These are phyloP conservation scores for Apocynum venetum DNA, from an alignment of 257 asterid genomes.

Conservation along the genomic window DNA sequence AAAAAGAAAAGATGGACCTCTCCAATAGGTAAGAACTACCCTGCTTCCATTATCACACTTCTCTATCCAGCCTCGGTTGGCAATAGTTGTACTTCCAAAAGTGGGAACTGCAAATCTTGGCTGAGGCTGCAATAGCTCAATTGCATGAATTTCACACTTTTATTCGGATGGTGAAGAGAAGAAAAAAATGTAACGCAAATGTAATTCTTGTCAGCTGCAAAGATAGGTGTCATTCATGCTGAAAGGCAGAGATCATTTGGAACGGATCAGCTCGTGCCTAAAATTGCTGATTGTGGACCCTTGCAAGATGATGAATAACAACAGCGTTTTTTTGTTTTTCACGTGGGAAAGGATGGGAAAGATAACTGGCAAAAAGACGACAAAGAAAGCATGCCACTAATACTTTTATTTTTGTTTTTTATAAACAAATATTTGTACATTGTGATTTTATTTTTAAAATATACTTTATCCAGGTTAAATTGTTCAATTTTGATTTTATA, in stretches of 20 bases:
- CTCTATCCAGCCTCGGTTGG: not conserved
- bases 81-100: not conserved
- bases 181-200: not conserved
- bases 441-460: no score
- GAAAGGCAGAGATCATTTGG: not conserved
- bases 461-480: no score
- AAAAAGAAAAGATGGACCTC: not conserved
- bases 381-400: no score
- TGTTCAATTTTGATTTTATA: no score
- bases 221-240: not conserved
- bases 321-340: not conserved
- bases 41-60: not conserved
- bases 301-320: no score
- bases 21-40: not conserved
- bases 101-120: no score
- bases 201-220: not conserved
- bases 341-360: not conserved
- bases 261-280: not conserved
- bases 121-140: no score
- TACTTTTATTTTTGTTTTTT: not conserved
- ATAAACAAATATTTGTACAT: no score
- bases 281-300: not conserved
- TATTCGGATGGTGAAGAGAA: not conserved
- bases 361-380: not conserved
- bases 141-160: no score